Conservation (phyloP, 305 asterid species). For the Plantago rigida region DNA sequence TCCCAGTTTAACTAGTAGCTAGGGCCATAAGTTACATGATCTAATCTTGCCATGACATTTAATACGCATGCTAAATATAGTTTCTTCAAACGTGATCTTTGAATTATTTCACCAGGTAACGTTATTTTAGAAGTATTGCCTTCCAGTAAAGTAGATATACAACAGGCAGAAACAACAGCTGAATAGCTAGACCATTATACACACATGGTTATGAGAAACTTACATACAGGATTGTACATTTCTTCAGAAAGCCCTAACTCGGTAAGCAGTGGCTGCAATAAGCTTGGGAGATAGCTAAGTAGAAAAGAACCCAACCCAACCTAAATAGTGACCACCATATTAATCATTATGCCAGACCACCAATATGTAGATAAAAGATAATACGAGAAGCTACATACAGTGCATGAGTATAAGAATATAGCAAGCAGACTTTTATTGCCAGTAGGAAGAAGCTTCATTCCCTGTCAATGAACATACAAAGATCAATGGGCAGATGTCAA, state of each 20-base stretch:
- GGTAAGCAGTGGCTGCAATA: conserved; percentile 42
- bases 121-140: no score
- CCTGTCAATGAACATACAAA: conserved; percentile 41
- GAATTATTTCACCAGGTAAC: no score
- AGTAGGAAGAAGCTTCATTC: conserved; percentile 93
- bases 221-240: conserved; percentile 87
- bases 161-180: not conserved
- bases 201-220: conserved; percentile 39
- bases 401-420: conserved; percentile 58
- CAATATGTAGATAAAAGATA: conserved; percentile 4
- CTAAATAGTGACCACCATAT: conserved; percentile 33
- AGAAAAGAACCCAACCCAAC: conserved; percentile 76
- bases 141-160: not conserved
- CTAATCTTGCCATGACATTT: no score
- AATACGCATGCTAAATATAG: no score
- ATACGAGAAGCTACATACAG: conserved; percentile 43
- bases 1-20: no score
- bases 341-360: conserved; percentile 8
- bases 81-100: no score
- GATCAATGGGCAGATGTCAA: conserved; percentile 9
- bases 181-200: not conserved
- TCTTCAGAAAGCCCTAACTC: conserved; percentile 82
- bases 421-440: conserved; percentile 72
- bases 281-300: conserved; percentile 49
- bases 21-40: no score